A percentile compares a stretch with the other conserved stretches of the same genome.
These are phyloP conservation scores for Warburgia ugandensis DNA, from an alignment of 164 flowering plant species.

Conservation along the genomic window DNA sequence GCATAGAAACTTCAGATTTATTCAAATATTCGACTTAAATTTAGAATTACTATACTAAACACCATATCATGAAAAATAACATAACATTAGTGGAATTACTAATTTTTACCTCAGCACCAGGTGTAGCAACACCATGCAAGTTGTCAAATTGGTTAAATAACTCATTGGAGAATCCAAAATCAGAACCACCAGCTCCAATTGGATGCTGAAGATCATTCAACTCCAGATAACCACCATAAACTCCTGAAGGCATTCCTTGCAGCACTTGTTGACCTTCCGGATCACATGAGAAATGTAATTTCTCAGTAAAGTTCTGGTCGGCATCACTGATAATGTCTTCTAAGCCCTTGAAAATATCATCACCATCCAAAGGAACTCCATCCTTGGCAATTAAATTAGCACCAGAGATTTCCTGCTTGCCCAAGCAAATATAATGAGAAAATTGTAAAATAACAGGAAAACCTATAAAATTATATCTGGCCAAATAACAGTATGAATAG, in stretches of 20 bases:
- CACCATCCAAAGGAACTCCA: neutral
- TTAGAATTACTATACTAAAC: too few species aligned
- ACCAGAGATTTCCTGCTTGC: conserved; percentile 1
- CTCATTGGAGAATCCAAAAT: neutral
- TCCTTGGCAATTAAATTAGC: neutral
- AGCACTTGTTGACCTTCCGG: too few species aligned
- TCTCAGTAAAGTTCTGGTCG: too few species aligned
- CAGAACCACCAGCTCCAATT: neutral
- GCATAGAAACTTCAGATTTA: neutral
- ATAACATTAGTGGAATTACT: too few species aligned
- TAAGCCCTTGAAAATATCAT: neutral
- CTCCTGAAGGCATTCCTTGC: too few species aligned
- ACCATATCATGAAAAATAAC: too few species aligned
- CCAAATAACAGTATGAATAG: neutral
- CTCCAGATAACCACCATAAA: too few species aligned
- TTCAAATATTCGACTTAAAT: neutral
- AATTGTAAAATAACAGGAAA: too few species aligned
- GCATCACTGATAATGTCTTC: neutral
- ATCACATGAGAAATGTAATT: too few species aligned
- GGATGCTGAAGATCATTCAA: neutral
- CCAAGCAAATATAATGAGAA: conserved; percentile 11
- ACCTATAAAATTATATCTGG: too few species aligned
- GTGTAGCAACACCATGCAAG: too few species aligned
- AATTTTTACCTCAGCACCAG: neutral
- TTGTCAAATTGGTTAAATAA: neutral